Evolutionary conservation across 352 stramenopile species (phyloP).

Genomic region (Phytophthora palmivora): DNA sequence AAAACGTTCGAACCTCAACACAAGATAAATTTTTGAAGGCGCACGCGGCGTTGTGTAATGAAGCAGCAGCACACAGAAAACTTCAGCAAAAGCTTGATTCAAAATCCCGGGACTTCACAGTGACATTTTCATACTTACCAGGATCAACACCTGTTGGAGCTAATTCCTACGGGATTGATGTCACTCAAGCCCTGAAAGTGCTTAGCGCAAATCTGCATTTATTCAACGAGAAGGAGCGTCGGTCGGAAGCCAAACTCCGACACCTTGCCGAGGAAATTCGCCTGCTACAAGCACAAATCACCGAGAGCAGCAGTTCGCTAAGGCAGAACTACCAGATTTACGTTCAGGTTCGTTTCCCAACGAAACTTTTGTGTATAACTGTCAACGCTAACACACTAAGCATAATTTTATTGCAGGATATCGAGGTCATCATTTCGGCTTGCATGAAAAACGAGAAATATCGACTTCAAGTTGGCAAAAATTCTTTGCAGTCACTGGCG

Average conservation of each 20-base stretch:
- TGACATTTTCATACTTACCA: slow-evolving; percentile 38
- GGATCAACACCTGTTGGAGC: slow-evolving; percentile 24
- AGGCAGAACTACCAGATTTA: slow-evolving; percentile 60
- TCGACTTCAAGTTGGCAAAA: slow-evolving; percentile 82
- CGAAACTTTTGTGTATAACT: neutral
- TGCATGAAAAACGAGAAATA: slow-evolving; percentile 91
- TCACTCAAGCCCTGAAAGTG: slow-evolving; percentile 35
- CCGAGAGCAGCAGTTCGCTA: slow-evolving; percentile 43
- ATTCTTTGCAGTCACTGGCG: slow-evolving; percentile 69
- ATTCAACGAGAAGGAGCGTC: slow-evolving; percentile 48
- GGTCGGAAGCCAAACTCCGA: slow-evolving; percentile 51
- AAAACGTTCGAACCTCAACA: slow-evolving; percentile 53
- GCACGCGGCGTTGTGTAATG: slow-evolving; percentile 54
- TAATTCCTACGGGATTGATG: slow-evolving; percentile 35
- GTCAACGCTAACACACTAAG: slow-evolving; percentile 2
- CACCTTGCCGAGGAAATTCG: slow-evolving; percentile 58
- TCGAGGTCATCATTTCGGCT: slow-evolving; percentile 75
- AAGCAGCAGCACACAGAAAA: slow-evolving; percentile 53
- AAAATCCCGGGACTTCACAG: slow-evolving; percentile 54
- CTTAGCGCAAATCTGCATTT: slow-evolving; percentile 35
- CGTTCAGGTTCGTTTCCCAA: slow-evolving; percentile 54
- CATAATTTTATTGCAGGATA: slow-evolving; percentile 68
- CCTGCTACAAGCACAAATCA: slow-evolving; percentile 43
- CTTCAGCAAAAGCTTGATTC: slow-evolving; percentile 68
- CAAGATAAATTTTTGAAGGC: slow-evolving; percentile 73